Evolutionary conservation across 345 rosid species (phyloP).

Genomic region (Aquilaria yunnanensis): DNA sequence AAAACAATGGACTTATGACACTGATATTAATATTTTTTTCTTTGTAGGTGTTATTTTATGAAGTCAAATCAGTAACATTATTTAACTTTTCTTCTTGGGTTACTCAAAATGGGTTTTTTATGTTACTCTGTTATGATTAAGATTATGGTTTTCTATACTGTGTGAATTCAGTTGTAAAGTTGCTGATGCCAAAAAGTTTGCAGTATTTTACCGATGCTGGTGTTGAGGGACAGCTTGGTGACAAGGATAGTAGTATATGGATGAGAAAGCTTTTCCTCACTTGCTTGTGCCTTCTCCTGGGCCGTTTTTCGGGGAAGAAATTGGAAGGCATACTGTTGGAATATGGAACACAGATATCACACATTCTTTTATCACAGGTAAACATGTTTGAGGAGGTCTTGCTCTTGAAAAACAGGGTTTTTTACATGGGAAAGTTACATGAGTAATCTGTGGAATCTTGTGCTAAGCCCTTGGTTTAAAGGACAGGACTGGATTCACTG

Average conservation of each 20-base stretch:
- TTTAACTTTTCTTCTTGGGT: not conserved
- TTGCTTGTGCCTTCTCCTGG: constrained; percentile 87
- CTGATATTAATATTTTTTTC: not conserved
- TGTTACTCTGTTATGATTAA: constrained; percentile 1
- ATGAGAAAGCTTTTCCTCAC: constrained; percentile 74
- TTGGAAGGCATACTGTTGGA: constrained; percentile 48
- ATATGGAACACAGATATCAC: constrained; percentile 60
- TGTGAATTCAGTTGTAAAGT: constrained; percentile 16
- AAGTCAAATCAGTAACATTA: not conserved
- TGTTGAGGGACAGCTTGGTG: constrained; percentile 33
- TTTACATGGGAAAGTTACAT: not conserved
- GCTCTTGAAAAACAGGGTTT: not conserved
- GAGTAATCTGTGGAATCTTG: not conserved
- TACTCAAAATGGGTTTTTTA: not conserved
- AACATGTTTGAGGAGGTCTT: constrained; percentile 4
- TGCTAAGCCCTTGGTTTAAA: not conserved
- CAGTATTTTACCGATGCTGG: constrained; percentile 59
- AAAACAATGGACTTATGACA: constrained; percentile 7
- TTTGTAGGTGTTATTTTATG: not conserved
- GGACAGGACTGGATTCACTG: not conserved
- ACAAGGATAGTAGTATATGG: constrained; percentile 47
- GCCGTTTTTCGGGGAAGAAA: constrained; percentile 67
- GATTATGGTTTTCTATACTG: constrained; percentile 10
- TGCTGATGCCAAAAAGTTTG: constrained; percentile 27
- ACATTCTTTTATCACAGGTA: constrained; percentile 70